phyloP scores from a whole-genome alignment of 2,329 filamentous ascomycete genomes.

The Cladophialophora carrionii region DNA sequence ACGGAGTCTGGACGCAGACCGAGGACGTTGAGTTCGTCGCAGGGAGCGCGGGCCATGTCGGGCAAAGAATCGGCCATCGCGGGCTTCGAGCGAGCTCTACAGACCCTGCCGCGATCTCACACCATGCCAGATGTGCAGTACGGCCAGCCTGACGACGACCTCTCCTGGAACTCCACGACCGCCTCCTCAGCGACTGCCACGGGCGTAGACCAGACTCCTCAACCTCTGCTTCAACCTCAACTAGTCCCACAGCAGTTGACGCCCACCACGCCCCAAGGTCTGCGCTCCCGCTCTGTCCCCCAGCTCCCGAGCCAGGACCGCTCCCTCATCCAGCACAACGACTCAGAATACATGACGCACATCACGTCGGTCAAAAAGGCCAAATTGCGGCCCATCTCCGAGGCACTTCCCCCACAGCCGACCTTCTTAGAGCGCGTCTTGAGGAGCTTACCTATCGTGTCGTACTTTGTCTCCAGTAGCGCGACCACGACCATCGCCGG shows the following conservation, averaged over 20 bases:
- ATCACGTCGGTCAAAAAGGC: slow-evolving; percentile 67
- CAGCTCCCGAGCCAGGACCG: slow-evolving; percentile 28
- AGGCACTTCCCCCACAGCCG: slow-evolving; percentile 71
- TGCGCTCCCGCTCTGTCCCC: slow-evolving; percentile 38
- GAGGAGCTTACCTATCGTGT: slow-evolving; percentile 68
- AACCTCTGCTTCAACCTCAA: too few species aligned
- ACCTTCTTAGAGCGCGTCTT: slow-evolving; percentile 67
- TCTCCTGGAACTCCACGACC: slow-evolving; percentile 43
- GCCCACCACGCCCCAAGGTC: slow-evolving; percentile 40
- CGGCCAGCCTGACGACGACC: slow-evolving; percentile 43
- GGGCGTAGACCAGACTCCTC: slow-evolving; percentile 32
- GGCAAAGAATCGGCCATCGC: slow-evolving; percentile 40
- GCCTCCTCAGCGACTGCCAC: slow-evolving; percentile 50
- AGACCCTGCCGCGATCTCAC: slow-evolving; percentile 48
- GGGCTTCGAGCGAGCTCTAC: slow-evolving; percentile 42
- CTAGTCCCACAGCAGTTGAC: slow-evolving; percentile 28
- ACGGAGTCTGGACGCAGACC: slow-evolving; percentile 26
- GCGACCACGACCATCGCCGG: slow-evolving; percentile 10
- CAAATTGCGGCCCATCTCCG: slow-evolving; percentile 68
- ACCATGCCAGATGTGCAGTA: slow-evolving; percentile 42
- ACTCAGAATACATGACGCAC: slow-evolving; percentile 55
- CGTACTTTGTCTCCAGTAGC: slow-evolving; percentile 64
- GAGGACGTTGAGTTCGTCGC: slow-evolving; percentile 42
- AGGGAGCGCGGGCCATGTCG: slow-evolving; percentile 42
- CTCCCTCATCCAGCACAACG: slow-evolving; percentile 41